Base-by-base conservation (phyloP, 2,329 filamentous ascomycete genomes). In the Venturia effusa region DNA sequence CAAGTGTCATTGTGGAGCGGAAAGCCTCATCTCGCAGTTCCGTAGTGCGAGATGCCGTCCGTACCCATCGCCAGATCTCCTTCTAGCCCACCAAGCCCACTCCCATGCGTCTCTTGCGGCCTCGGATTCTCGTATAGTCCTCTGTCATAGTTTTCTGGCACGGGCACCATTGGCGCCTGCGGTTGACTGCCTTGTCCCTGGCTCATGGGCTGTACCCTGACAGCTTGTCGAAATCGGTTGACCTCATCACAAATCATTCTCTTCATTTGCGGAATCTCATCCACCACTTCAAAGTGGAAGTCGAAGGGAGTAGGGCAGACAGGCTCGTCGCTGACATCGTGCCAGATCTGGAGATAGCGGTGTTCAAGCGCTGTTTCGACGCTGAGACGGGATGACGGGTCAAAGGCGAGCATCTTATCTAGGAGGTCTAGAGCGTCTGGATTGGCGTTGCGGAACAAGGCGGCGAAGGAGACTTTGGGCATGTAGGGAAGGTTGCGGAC, bases 201-300 rank as follows among this genome's bases (percentile, higher is more conserved):
- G 13, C 11, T 40, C 37, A 39, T 22, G 32, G 74, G 74, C 67
- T 76, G 75, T 57, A 74, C 70, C 24, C 75, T 69, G 30, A 86
- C 84, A 63, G 77, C 74, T 65, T 83, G 80, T 67, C 94, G 86
- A 85, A 99, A 99, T 68, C 86, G 83, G 72, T 86, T 82, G 60
- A 99, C 94, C 77, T 99, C 94, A n/a, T 93, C 88, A 66, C 97
- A 81, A 68, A 99, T 99, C 90, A 97, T 95, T 77, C 88, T 87
- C 74, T 94, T 90, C 92, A 99, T 97, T 70, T 97, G 90, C 27
- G 82, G 83, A 24, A 99, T 92, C 55, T 97, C 94, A 62, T 99
- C 93, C 45, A 97, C 86, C n/a, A 96, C 87, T 76, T 99, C 94
- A 72, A 99, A 99, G 74, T 93, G 89, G 80, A 99, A 99, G 81